phyloP scores from a whole-genome alignment of 345 rosid species.

The Citrus glauca region DNA sequence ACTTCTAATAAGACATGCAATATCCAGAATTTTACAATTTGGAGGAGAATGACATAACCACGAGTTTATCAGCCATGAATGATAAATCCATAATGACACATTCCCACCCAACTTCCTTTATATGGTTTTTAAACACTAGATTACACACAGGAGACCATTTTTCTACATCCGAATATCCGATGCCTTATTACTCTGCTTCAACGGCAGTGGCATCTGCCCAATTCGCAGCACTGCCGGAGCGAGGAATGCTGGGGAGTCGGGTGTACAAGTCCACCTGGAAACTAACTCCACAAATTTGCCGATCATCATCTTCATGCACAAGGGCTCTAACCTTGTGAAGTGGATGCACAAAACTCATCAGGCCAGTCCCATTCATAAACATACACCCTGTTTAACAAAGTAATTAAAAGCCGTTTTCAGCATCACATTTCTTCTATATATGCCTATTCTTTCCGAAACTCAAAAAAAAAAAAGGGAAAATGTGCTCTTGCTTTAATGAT shows the following conservation, averaged over 20 bases:
- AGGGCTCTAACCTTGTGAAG: conserved; percentile 42
- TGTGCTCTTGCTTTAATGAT: background rate
- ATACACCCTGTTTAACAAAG: conserved; percentile 14
- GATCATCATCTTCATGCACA: conserved; percentile 33
- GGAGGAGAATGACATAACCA: background rate
- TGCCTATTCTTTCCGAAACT: too few relatives aligned
- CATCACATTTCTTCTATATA: background rate
- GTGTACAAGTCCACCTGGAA: conserved; percentile 42
- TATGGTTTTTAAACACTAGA: background rate
- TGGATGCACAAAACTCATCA: conserved; percentile 50
- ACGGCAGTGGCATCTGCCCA: conserved; percentile 27
- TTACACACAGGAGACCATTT: background rate
- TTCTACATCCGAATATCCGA: background rate
- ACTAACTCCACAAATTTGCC: conserved; percentile 32
- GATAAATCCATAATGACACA: too few relatives aligned
- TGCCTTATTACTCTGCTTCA: conserved; percentile 11
- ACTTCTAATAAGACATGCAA: too few relatives aligned
- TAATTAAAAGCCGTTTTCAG: background rate
- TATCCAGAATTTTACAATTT: background rate
- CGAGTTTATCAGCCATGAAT: background rate
- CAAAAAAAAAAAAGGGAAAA: too few relatives aligned
- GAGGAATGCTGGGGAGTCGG: conserved; percentile 42
- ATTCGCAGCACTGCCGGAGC: conserved; percentile 43
- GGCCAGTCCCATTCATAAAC: conserved; percentile 30
- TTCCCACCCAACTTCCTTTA: background rate